Percentiles rank a stretch among this genome's conserved stretches.
Conservation (phyloP, 768 basidiomycete genomes). For the Epithele typhae region DNA sequence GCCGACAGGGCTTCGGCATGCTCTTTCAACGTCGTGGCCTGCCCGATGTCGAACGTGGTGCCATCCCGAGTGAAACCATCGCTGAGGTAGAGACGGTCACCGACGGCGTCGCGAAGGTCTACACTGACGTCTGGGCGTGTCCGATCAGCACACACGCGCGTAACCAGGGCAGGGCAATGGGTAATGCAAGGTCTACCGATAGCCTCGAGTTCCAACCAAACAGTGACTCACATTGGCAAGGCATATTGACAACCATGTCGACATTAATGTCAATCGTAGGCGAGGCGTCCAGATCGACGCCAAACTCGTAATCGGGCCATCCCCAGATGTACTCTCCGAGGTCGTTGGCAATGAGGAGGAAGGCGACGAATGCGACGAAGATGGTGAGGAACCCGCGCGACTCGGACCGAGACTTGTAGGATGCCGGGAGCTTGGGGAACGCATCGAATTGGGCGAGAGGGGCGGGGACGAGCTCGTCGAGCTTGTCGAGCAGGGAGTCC, state of each 20-base stretch:
- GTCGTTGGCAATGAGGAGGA: slow-evolving; percentile 82
- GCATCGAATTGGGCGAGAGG: slow-evolving; percentile 79
- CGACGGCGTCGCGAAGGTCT: slow-evolving; percentile 90
- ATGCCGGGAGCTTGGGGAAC: slow-evolving; percentile 78
- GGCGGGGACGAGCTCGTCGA: slow-evolving; percentile 59
- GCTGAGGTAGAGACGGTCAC: slow-evolving; percentile 84
- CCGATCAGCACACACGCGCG: no score
- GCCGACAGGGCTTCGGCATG: slow-evolving; percentile 67
- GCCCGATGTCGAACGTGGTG: slow-evolving; percentile 75
- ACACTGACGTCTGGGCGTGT: slow-evolving; percentile 64
- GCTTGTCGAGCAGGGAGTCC: slow-evolving; percentile 47
- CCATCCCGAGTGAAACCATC: slow-evolving; percentile 81
- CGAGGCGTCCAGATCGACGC: slow-evolving; percentile 62
- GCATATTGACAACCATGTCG: slow-evolving; percentile 91
- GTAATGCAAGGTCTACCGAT: no score
- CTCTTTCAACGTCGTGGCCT: slow-evolving; percentile 71
- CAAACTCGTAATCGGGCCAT: slow-evolving; percentile 87
- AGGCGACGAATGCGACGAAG: slow-evolving; percentile 59
- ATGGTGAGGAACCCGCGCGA: slow-evolving; percentile 80
- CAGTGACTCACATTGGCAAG: slow-evolving; percentile 74
- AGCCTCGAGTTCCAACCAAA: neutral
- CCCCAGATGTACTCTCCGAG: slow-evolving; percentile 91
- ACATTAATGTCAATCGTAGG: slow-evolving; percentile 82
- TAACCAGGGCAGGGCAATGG: no score
- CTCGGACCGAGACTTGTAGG: slow-evolving; percentile 77